Evolutionary conservation across 177 flowering plant species (phyloP), one percentile per base, ranked within the genome.

Genomic region (Tripterygium wilfordii): DNA sequence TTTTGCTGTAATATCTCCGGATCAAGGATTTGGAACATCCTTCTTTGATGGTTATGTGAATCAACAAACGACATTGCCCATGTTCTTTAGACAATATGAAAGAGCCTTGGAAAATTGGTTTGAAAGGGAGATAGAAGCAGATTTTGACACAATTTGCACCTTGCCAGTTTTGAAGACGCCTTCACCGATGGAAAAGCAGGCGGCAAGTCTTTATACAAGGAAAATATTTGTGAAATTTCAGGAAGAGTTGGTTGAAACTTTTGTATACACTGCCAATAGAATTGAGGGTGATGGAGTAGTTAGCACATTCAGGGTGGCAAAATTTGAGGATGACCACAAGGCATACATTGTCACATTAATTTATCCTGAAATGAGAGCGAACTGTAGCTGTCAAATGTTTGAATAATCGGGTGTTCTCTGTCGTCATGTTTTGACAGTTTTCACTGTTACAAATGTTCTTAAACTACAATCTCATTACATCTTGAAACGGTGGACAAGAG

Each of bases 171-270:
- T 77, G 49, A 71, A 60, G 65, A 83, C 90, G 13, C 90, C 90
- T 17, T 80, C 85, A 13, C 90, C 90, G 5, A 83, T 83, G 85
- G 90, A 83, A 53, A 79, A 78, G 55, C 90, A 83, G 56, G 90
- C 80, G 17, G 85, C 90, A 38, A 62, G 51, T 58, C 62, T 73
- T 17, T 83, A 67, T 40, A 79, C 90, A 3, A 67, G 72, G 55
- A 83, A 60, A 70, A 60, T 79, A 30, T 83, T 79, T 46, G 55
- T 67, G 4, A 74, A 74, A 49, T 83, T 83, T 62, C 85, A 83
- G 53, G 86, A 83, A 35, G 90, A 83, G 56, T 50, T 83, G 23
- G 85, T 83, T 38, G 90, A 83, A 53, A 79, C 90, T 42, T 80
- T 83, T 68, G 83, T 69, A 2, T 74, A 79, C 30, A 79, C 83